phyloP scores from a whole-genome alignment of 2,329 filamentous ascomycete genomes.

The Colletotrichum sp. region DNA sequence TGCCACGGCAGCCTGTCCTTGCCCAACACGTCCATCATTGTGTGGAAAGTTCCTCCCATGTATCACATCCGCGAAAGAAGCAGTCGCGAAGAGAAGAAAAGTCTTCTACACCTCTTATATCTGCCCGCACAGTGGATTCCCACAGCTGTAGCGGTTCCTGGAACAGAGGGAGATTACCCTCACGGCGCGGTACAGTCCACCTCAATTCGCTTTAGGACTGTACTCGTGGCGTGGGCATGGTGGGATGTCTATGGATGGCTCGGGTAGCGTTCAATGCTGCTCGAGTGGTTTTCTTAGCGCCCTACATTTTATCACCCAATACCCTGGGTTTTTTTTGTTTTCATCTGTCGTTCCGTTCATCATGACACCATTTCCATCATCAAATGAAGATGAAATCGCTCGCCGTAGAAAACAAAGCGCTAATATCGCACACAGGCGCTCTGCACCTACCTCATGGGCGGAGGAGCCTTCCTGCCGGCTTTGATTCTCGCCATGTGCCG shows the following conservation, averaged over 20 bases:
- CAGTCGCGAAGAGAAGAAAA: background rate
- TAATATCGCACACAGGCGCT: slow-evolving; percentile 46
- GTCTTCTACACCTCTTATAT: slow-evolving; percentile 61
- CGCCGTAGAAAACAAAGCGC: slow-evolving; percentile 11
- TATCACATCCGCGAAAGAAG: background rate
- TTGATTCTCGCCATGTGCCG: slow-evolving; percentile 83
- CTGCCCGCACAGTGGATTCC: slow-evolving; percentile 77
- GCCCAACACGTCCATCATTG: background rate
- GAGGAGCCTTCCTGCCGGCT: slow-evolving; percentile 60
- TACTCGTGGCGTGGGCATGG: slow-evolving; percentile 72
- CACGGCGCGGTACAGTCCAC: slow-evolving; percentile 63
- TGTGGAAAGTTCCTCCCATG: slow-evolving; percentile 9
- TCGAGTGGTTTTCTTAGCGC: slow-evolving; percentile 65
- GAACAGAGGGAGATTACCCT: slow-evolving; percentile 82
- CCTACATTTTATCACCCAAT: slow-evolving; percentile 56
- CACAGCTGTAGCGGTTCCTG: slow-evolving; percentile 85
- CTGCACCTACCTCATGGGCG: slow-evolving; percentile 56
- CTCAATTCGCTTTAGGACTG: slow-evolving; percentile 69
- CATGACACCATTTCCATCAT: background rate
- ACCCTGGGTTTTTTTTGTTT: slow-evolving; percentile 25
- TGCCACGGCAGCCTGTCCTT: background rate
- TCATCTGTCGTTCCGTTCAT: background rate
- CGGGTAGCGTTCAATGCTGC: slow-evolving; percentile 61
- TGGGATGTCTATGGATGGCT: slow-evolving; percentile 78
- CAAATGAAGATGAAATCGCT: slow-evolving; percentile 17